phyloP scores from a whole-genome alignment of 345 rosid species.

The Bruguiera gymnorhiza region DNA sequence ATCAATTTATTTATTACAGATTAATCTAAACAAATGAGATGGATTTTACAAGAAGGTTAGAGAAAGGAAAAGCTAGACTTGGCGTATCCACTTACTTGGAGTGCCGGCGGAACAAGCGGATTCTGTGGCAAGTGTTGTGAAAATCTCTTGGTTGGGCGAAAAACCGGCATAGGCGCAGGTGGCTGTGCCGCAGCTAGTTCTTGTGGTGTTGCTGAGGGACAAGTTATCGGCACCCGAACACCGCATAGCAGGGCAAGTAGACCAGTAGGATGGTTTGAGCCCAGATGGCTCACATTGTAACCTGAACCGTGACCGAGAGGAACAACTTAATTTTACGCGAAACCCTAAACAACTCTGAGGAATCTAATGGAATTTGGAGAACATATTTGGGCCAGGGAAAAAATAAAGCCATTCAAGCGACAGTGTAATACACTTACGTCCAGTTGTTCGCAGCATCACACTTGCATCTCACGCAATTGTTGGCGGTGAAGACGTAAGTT shows the following conservation, averaged over 20 bases:
- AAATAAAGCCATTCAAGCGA: no score
- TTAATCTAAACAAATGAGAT: no score
- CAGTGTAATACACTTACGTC: conserved; percentile 43
- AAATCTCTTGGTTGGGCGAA: conserved; percentile 32
- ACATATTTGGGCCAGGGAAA: no score
- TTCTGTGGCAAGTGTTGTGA: conserved; percentile 31
- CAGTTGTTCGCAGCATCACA: conserved; percentile 52
- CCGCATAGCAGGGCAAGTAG: conserved; percentile 47
- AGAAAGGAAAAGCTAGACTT: not conserved
- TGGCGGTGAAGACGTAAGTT: conserved; percentile 55
- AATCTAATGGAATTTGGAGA: no score
- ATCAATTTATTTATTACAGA: no score
- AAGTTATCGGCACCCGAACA: conserved; percentile 42
- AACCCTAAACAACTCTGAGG: not conserved
- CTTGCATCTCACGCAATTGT: conserved; percentile 54
- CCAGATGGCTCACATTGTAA: conserved; percentile 58
- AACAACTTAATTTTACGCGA: conserved; percentile 1
- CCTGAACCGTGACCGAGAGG: conserved; percentile 34
- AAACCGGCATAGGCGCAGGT: conserved; percentile 72
- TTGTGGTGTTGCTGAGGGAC: conserved; percentile 42
- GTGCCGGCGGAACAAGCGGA: conserved; percentile 34
- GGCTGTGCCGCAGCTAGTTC: conserved; percentile 34
- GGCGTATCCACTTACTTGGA: conserved; percentile 27
- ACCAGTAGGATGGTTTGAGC: conserved; percentile 26
- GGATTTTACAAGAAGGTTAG: no score